Evolutionary conservation across 345 rosid genomes (phyloP).

Genomic region (Pistacia atlantica): DNA sequence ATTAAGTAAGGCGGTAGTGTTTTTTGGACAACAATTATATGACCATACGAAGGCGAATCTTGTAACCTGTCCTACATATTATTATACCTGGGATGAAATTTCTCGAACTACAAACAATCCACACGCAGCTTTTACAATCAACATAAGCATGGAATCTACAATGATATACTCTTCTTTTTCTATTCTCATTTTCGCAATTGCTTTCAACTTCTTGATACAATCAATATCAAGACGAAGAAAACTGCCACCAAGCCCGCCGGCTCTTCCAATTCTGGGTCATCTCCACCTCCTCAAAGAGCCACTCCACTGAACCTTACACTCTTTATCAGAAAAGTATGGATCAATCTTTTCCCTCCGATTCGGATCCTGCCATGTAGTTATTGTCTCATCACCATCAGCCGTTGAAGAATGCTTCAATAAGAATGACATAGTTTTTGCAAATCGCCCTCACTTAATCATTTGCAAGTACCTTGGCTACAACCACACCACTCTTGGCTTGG

Average conservation of each 20-base stretch:
- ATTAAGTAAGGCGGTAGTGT: no score
- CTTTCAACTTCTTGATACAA: conserved; percentile 18
- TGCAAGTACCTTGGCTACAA: conserved; percentile 37
- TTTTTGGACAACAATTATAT: no score
- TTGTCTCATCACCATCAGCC: conserved; percentile 43
- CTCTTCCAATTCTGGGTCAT: conserved; percentile 54
- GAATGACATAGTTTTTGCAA: conserved; percentile 49
- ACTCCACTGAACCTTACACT: conserved; percentile 35
- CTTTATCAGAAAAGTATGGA: conserved; percentile 44
- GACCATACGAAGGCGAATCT: no score
- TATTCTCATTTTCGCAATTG: conserved; percentile 7
- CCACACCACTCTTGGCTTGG: conserved; percentile 31
- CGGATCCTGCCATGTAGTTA: conserved; percentile 38
- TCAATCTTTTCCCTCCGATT: conserved; percentile 46
- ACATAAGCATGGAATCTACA: background rate
- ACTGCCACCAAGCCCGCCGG: conserved; percentile 46
- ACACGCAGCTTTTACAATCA: no score
- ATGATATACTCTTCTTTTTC: conserved; percentile 5
- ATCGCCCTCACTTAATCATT: conserved; percentile 45
- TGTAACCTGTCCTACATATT: no score
- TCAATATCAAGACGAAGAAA: conserved; percentile 11
- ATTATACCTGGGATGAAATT: no score
- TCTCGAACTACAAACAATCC: no score
- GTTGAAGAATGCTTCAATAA: conserved; percentile 60
- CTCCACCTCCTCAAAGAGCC: conserved; percentile 50